These are phyloP conservation scores for Phaeosphaeriaceae sp. DNA, from an alignment of 2,329 filamentous ascomycete species.

Conservation along the genomic window DNA sequence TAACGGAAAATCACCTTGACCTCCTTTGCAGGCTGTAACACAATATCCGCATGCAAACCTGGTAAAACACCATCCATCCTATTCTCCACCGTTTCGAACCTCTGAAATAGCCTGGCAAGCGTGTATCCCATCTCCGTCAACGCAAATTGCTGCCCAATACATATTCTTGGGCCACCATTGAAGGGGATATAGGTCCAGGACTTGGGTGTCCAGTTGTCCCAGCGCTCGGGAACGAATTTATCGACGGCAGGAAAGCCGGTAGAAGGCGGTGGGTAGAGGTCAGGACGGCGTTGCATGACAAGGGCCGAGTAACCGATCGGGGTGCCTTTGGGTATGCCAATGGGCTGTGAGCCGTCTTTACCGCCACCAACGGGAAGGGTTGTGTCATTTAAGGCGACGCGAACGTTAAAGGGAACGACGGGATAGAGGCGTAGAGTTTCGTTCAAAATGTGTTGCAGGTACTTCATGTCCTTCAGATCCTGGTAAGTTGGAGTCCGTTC, in stretches of 20 bases:
- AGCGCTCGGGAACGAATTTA: slow-evolving; percentile 57
- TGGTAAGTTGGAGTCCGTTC: slow-evolving; percentile 70
- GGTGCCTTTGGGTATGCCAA: slow-evolving; percentile 53
- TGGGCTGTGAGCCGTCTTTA: slow-evolving; percentile 51
- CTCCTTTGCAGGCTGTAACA: slow-evolving; percentile 53
- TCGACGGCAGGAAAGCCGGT: slow-evolving; percentile 50
- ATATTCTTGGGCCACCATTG: slow-evolving; percentile 58
- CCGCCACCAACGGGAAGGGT: slow-evolving; percentile 58
- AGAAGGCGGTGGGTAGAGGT: slow-evolving; percentile 54
- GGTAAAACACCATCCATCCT: slow-evolving; percentile 45
- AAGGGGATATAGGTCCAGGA: slow-evolving; percentile 58
- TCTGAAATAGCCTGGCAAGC: slow-evolving; percentile 54
- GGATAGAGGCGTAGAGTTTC: slow-evolving; percentile 55
- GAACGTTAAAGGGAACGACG: slow-evolving; percentile 58
- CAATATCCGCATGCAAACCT: slow-evolving; percentile 55
- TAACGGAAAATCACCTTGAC: slow-evolving; percentile 48
- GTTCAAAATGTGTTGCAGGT: slow-evolving; percentile 55
- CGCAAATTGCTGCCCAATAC: slow-evolving; percentile 59
- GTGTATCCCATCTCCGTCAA: slow-evolving; percentile 59
- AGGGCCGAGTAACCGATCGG: slow-evolving; percentile 56
- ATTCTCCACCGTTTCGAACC: slow-evolving; percentile 51
- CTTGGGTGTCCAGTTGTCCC: slow-evolving; percentile 58
- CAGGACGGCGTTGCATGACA: slow-evolving; percentile 57
- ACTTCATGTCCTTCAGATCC: slow-evolving; percentile 87
- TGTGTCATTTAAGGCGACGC: slow-evolving; percentile 55